Evolutionary conservation across 495 filamentous ascomycete genomes (phyloP), one percentile per base, ranked within the genome.

Genomic region (Penicillium angulare): DNA sequence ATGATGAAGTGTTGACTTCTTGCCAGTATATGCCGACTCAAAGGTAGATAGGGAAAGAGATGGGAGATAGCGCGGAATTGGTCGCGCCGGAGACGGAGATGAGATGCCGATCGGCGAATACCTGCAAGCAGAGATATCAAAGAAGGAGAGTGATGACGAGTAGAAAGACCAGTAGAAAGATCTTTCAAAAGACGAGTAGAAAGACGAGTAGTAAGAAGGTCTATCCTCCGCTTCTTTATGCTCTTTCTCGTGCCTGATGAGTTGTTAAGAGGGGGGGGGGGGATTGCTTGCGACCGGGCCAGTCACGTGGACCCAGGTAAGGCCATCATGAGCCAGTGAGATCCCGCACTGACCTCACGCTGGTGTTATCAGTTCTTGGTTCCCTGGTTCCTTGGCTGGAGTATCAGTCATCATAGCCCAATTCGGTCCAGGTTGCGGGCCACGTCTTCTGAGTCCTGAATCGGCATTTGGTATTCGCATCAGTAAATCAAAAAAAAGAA

Each of bases 301-400:
- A 45, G 42, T 75, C 72, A 74, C 69, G 71, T 75, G 72, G 43
- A 33, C 43, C 21, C 29, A 34, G 8, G 27, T 31, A 47, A 59
- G 16, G 13, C 13, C 17, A 26, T 31, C 27, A 49, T n/a, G n/a
- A n/a, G 60, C 74, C 74, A 77, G 74, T 77, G 65, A 74, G 56
- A 74, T 55, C 53, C 55, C 66, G 60, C 64, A 51, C 51, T 62
- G 55, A 64, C 72, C 60, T 75, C 74, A 77, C 74, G 72, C 60
- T 65, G 41, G 33, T 31, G 15, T 15, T 40, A 55, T 43, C 56
- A 54, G 61, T 55, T 54, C 60, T 65, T 52, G 53, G 33, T 36
- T 12, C 17, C 34, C 8, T 18, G 34, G 34, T 38, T 38, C 17
- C 1, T 46, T 10, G 7, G 5, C 16, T 10, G 31, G 31, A 17